Evolutionary conservation across 495 filamentous ascomycete species (phyloP), one percentile per base, ranked within the genome.

Genomic region (Aspergillus leporis): DNA sequence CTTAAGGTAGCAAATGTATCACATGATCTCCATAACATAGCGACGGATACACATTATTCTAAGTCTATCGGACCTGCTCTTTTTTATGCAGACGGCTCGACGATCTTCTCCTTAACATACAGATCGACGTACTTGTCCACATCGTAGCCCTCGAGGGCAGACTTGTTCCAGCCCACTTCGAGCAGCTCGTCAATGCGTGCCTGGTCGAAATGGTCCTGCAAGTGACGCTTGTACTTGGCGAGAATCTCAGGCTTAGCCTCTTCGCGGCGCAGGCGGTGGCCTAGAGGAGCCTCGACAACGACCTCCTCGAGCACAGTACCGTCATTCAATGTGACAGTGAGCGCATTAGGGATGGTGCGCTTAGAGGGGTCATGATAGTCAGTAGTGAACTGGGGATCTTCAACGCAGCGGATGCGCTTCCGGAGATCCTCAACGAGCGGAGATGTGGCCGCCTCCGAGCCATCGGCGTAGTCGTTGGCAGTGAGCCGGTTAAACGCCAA

Each of bases 171-270:
- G 60, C 89, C 90, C 53, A 96, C 73, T 63, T 89, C 79, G 36
- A 96, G 78, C 59, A 98, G 81, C 76, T 92, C 81, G 73, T 89
- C 81, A 22, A 96, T 89, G 67, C 86, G 87, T 32, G 81, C 79
- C 73, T 89, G 77, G 55, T 83, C 78, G 67, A 89, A 96, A 78
- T 96, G 93, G 16, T 89, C 88, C 66, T 84, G 83, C 22, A 97
- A 75, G 76, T 98, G 95, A 66, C 91, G 85, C 85, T 92, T 88
- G 77, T 94, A 98, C 82, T 98, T 98, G 64, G 84, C 85, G 59
- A 97, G 72, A 58, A 98, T 95, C 70, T 97, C 87, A 43, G 94
- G 94, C 82, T 98, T 98, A 61, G 95, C 94, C 82, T 98, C 94
- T 69, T 94, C 91, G 66, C 94, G 87, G 59, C 94, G 84, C 64